Base-by-base conservation (phyloP, 768 basidiomycete genomes). In the Lentinula detonsa region DNA sequence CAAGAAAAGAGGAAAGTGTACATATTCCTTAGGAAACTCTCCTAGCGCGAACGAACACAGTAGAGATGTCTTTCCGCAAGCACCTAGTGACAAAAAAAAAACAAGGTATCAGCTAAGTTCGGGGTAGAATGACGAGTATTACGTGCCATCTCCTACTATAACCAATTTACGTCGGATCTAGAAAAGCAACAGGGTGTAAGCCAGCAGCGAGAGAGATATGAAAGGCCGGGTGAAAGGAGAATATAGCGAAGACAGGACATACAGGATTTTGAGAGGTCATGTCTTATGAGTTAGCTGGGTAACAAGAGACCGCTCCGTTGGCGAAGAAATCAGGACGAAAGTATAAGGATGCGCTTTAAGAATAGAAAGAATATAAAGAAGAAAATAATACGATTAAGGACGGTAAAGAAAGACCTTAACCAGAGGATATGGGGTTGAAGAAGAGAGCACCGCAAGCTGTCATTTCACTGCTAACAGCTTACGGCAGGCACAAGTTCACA, bases 11-110 rank as follows among this genome's bases (percentile, higher is more conserved):
- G 34, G 21, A 13, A 34, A 63, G 85, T 90, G 71, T 73, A 93
- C 93, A 71, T 97, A 97, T 88, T 96, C 93, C 73, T 91, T 91
- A 42, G 94, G 95, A 69, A 97, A 97, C 75, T 95, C 91, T 63
- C 94, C 95, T 40, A 95, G 83, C 8, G 93, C 92, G 72, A 97
- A 97, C 10, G 93, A 93, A 70, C 88, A 93, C 37, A 96, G 74
- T 50, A 96, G 75, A 54, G 91, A 93, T 18, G 94, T 95, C 82
- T 99, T 99, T 69, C 97, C 96, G 69, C 95, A 97, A 64, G 96
- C 96, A 78, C 91, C 90, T 91, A 68, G 63, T 23, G 45, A 42
- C 53, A 60, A 37, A 64, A 65, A 60, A 37, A 64, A 65, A 57
- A 65, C 73, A 71, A 61, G 61, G 59, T 37, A 42, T 59, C 54